Percentiles rank a stretch among this genome's conserved stretches.
These are phyloP conservation scores for Hanseniaspora occidentalis DNA, from an alignment of 805 yeast genomes.

Conservation along the genomic window DNA sequence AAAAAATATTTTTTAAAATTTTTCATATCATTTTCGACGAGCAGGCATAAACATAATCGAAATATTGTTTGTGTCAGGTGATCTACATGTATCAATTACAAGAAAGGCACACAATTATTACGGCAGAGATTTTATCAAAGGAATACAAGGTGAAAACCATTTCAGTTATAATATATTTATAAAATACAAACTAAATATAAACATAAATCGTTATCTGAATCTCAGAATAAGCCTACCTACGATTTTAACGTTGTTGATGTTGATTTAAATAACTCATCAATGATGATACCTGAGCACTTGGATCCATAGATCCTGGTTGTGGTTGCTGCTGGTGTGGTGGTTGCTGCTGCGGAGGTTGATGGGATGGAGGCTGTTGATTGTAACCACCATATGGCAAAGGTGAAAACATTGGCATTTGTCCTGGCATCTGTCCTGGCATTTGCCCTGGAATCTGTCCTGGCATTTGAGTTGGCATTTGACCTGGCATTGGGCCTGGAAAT, in stretches of 20 bases:
- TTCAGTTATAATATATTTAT: too few species aligned
- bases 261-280: slow-evolving; percentile 32
- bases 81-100: too few species aligned
- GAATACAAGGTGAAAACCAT: too few species aligned
- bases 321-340: slow-evolving; percentile 15
- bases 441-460: neutral
- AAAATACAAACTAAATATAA: neutral
- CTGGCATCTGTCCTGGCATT: neutral
- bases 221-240: slow-evolving; percentile 1
- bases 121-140: too few species aligned
- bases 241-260: slow-evolving; percentile 16
- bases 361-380: slow-evolving; percentile 2
- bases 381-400: neutral
- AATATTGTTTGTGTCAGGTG: too few species aligned
- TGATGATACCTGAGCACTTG: slow-evolving; percentile 30
- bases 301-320: slow-evolving; percentile 16
- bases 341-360: slow-evolving; percentile 12
- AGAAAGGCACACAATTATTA: too few species aligned
- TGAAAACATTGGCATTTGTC: neutral
- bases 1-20: too few species aligned
- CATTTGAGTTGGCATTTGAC: neutral
- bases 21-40: too few species aligned
- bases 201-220: too few species aligned
- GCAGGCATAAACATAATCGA: too few species aligned
- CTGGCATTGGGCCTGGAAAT: slow-evolving; percentile 14